phyloP scores from a whole-genome alignment of 306 rosid genomes.

The Arachis hypogaea region DNA sequence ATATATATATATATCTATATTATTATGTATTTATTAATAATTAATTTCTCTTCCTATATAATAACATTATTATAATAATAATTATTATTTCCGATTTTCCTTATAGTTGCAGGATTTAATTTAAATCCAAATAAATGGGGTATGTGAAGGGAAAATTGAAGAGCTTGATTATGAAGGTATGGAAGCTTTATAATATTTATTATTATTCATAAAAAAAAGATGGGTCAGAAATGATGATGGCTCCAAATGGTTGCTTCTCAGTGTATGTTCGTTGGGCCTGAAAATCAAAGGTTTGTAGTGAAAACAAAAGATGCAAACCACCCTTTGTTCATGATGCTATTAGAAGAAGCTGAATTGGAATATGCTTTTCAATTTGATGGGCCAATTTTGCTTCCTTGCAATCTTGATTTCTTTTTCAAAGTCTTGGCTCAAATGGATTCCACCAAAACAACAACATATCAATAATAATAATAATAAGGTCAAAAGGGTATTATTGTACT shows the following conservation, averaged over 20 bases:
- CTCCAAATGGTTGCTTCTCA: conserved; percentile 32
- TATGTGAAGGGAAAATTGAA: conserved; percentile 40
- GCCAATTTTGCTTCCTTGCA: conserved; percentile 71
- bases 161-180: conserved; percentile 41
- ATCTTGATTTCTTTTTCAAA: conserved; percentile 56
- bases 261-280: conserved; percentile 39
- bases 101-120: not conserved
- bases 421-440: conserved; percentile 65
- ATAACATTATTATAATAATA: not conserved
- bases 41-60: not conserved
- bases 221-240: not conserved
- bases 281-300: conserved; percentile 36
- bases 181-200: conserved; percentile 31
- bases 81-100: not conserved
- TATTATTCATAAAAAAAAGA: conserved; percentile 10
- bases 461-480: not conserved
- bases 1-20: too few relatives aligned
- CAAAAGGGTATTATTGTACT: conserved; percentile 12
- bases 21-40: too few relatives aligned
- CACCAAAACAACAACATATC: not conserved
- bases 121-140: not conserved
- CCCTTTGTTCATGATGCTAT: conserved; percentile 35
- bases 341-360: conserved; percentile 44
- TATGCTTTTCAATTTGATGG: conserved; percentile 42
- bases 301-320: conserved; percentile 35